Conservation (phyloP, 768 basidiomycete genomes). For the Phylloporus sp. region DNA sequence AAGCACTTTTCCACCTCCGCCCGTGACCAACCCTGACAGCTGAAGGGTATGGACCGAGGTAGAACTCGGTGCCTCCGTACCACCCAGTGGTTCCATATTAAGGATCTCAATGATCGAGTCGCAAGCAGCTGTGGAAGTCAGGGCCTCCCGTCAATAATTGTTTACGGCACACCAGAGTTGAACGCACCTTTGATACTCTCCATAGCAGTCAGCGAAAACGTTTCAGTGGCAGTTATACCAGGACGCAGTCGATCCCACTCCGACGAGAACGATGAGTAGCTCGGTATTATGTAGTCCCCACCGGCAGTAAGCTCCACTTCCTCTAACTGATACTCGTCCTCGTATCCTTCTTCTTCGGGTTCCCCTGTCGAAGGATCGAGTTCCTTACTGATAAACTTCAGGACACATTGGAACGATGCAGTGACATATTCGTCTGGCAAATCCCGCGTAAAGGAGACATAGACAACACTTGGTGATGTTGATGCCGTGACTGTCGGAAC, state of each 20-base stretch:
- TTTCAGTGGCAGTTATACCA: constrained; percentile 80
- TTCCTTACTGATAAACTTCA: constrained; percentile 97
- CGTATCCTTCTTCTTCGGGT: constrained; percentile 98
- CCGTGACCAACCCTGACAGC: constrained; percentile 82
- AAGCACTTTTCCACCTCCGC: constrained; percentile 94
- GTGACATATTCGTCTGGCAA: constrained; percentile 69
- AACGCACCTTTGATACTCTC: constrained; percentile 87
- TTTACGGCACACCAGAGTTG: constrained; percentile 2
- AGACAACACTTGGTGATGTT: constrained; percentile 79
- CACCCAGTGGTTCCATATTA: constrained; percentile 95
- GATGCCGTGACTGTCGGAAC: constrained; percentile 61
- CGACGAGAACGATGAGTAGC: constrained; percentile 82
- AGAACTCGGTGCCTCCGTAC: constrained; percentile 76
- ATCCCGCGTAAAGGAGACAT: constrained; percentile 90
- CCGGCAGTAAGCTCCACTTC: constrained; percentile 91
- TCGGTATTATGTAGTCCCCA: constrained; percentile 94
- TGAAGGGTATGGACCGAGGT: constrained; percentile 91
- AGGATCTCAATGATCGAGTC: constrained; percentile 94
- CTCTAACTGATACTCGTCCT: constrained; percentile 97
- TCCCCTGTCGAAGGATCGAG: constrained; percentile 92
- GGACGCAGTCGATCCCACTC: constrained; percentile 93
- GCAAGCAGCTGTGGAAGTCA: constrained; percentile 70
- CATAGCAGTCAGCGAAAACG: constrained; percentile 87
- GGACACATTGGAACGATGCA: constrained; percentile 83
- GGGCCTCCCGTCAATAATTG: constrained; percentile 16